Evolutionary conservation across 345 rosid species (phyloP).

Genomic region (Murraya koenigii): DNA sequence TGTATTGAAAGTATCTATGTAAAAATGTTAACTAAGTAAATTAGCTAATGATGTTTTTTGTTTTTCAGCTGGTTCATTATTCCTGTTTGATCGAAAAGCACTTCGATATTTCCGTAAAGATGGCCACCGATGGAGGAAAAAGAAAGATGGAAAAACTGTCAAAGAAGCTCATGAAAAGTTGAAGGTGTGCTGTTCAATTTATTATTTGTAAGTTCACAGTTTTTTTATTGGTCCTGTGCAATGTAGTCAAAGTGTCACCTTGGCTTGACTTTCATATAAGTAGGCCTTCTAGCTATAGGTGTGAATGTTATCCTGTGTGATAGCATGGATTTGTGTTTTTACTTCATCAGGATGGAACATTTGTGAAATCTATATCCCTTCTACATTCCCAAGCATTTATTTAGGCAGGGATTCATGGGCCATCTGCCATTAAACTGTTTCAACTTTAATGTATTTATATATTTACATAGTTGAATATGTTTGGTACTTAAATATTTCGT

Average conservation of each 20-base stretch:
- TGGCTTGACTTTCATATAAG: not conserved
- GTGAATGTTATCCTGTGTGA: not conserved
- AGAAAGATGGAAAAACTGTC: conserved; percentile 91
- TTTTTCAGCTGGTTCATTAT: conserved; percentile 76
- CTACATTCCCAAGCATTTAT: not conserved
- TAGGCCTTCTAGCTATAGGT: not conserved
- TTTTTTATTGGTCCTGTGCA: conserved; percentile 23
- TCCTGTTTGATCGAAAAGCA: conserved; percentile 81
- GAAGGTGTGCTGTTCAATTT: conserved; percentile 69
- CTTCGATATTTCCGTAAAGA: conserved; percentile 88
- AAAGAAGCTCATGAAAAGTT: conserved; percentile 98
- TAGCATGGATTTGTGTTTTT: not conserved
- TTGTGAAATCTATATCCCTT: not conserved
- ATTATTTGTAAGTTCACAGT: conserved; percentile 43
- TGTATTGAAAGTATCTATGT: not conserved
- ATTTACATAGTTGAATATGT: no score
- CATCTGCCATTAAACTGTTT: not conserved
- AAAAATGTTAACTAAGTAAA: not conserved
- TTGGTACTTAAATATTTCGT: not conserved
- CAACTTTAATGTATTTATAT: no score
- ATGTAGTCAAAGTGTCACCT: conserved; percentile 8
- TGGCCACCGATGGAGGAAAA: conserved; percentile 93
- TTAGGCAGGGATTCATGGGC: not conserved
- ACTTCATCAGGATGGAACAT: not conserved
- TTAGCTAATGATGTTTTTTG: conserved; percentile 21